Base-by-base conservation (phyloP, 169 alveolate species). In the Cryptosporidium tyzzeri region DNA sequence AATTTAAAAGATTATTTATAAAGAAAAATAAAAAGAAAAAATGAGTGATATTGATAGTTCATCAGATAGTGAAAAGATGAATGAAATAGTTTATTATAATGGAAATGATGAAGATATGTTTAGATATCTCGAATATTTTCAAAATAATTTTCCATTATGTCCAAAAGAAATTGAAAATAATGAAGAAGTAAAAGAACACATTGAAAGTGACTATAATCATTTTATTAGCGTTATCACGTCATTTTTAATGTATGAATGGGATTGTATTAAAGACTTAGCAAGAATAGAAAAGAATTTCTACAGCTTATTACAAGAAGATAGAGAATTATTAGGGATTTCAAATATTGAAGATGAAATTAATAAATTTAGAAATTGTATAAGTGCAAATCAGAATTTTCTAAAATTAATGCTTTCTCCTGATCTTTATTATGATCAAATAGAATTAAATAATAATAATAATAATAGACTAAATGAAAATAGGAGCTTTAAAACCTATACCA, bases 201-300 rank as follows among this genome's bases (percentile, higher is more conserved):
- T 93, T 80, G 94, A 93, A 48, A 93, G 94, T 33, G 97, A 95
- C 70, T 73, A 70, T 68, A 86, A 94, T 7, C 96, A 95, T 67
- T 95, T 95, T 75, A 92, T 93, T 58, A 68, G 80, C 37, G 93
- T 95, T 14, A 93, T 93, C n/a, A 86, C 95, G 5, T 94, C 96
- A 26, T 95, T 94, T 84, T 93, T 94, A 61, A 92, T 93, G 84
- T 95, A 95, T 68, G 94, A 93, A 69, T 89, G 93, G 68, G 97
- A 95, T 80, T 93, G 95, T 26, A 51, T 93, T 61, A 89, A 93
- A 61, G 96, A 94, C 70, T 86, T 95, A 31, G 84, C 86, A 10
- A 61, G 96, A 58, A 95, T 94, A 93, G 95, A 95, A 45, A 89
- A 93, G 59, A 95, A 93, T 69, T 93, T 91, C 50, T 59, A 86